Evolutionary conservation across 2,329 filamentous ascomycete genomes (phyloP).

Genomic region (Paecilomyces dactylethromorphus): DNA sequence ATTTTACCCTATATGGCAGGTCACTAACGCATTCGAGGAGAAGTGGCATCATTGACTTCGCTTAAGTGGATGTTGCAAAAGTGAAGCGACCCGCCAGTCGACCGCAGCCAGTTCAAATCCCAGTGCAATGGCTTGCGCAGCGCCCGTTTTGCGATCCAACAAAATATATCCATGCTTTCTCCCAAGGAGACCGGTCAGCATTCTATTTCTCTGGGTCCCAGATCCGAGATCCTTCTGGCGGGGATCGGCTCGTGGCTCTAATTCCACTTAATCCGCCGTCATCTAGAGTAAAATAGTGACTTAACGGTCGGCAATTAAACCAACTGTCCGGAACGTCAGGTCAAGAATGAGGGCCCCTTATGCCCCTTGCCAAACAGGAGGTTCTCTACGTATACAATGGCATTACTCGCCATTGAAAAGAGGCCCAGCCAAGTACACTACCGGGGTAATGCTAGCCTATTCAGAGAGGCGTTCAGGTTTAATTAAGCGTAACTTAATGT

Average conservation of each 20-base stretch:
- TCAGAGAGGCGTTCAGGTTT: background rate
- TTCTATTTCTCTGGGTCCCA: background rate
- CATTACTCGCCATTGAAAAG: background rate
- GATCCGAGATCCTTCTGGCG: background rate
- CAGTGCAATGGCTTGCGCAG: background rate
- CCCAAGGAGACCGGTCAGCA: background rate
- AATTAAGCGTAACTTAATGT: background rate
- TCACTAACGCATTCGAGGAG: background rate
- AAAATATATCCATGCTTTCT: background rate
- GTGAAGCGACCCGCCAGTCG: background rate
- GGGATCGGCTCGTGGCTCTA: background rate
- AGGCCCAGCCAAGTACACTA: background rate
- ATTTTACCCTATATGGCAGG: background rate
- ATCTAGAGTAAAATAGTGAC: background rate
- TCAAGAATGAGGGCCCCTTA: no score
- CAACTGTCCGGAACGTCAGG: no score
- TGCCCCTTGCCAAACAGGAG: no score
- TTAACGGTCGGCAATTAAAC: no score
- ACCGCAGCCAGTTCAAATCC: background rate
- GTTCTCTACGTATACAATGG: no score
- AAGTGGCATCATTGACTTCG: background rate
- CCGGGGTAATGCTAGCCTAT: background rate
- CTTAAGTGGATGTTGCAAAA: background rate
- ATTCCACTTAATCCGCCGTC: background rate
- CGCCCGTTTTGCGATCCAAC: background rate